Base-by-base conservation (phyloP, 2,329 filamentous ascomycete genomes). In the Colletotrichum magnum region DNA sequence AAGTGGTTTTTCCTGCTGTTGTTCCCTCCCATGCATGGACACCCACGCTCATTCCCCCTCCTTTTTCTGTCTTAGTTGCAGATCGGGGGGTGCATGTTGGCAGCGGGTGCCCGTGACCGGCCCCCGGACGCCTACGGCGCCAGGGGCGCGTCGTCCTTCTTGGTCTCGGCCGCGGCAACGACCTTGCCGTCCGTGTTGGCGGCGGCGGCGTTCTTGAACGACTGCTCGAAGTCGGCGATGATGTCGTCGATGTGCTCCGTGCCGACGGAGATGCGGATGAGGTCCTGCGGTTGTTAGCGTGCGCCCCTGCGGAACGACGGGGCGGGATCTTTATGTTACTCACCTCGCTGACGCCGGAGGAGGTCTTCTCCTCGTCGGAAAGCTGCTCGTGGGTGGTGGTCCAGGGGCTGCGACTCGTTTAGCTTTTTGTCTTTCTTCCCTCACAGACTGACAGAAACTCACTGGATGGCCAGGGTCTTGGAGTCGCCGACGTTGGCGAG, bases 171-270 rank as follows among this genome's bases (percentile, higher is more conserved):
- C 50, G 73, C 70, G 58, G 74, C 71, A n/a, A 72, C 67, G 12
- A 64, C 72, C 72, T 72, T 76, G 2, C 75, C 78, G 53, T 77
- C 75, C 7, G 77, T 80, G n/a, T 76, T 82, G 4, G 86, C 80
- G 7, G 84, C 86, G 26, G 80, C 76, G 0, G 88, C 87, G 28
- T 88, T 86, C 77, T 89, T 87, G 82, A 98, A 97, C 0, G 93
- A 93, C 85, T 97, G 95, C 81, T 95, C 92, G 79, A 98, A 98
- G 82, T 98, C 95, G 75, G 91, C 92, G 77, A 97, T 96, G 76
- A 98, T 98, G 77, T 98, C 95, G 83, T 97, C 95, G 78, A 98
- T 97, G 80, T 98, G 94, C 84, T 98, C 95, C 1, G 93, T 97
- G 60, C 95, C 95, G 68, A 98, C 95, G 0, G 95, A 98, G 77